Evolutionary conservation across 805 yeast genomes (phyloP), one percentile per base, ranked within the genome.

Genomic region (Brettanomyces custersianus): DNA sequence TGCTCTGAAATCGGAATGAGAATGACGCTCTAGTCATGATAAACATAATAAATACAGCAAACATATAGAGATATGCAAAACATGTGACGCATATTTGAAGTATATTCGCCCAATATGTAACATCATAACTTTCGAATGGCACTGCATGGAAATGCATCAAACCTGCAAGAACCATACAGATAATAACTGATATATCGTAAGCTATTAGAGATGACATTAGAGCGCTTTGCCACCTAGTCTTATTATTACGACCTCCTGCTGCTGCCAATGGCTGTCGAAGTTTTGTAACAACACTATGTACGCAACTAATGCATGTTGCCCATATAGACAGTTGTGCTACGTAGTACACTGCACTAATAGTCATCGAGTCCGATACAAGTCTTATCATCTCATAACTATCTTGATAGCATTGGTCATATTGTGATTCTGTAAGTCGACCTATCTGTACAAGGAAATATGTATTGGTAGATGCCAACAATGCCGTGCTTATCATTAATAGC

Each of bases 401-500:
- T 36, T 80, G 74, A 36, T 68, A 64, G 42, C 80, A 75, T 2
- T 47, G 42, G 6, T 51, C 51, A 48, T 76, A 80, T 48, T 82
- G 86, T 0, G 35, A 24, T 18, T 61, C 45, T 30, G 83, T 63
- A 2, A 66, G 61, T 1, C 51, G 44, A 12, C 78, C 71, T 21
- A 75, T 51, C 38, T 61, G 61, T 2, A 58, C 49, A 13, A 83
- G 53, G 10, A 73, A 55, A 1, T 72, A 68, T 1, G 85, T 75
- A 35, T 72, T 62, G 8, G 70, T 63, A 2, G 72, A 56, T 11
- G 85, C 73, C 38, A 68, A 69, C 36, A 74, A 60, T 16, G 77
- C 44, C n/a, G 80, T 73, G 4, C 82, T 74, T 8, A 77, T 21
- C 27, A 70, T 71, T 25, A 83, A 68, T 30, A 76, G 54, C 28